Percentiles rank a stretch among this genome's conserved stretches.
Conservation (phyloP, 495 filamentous ascomycete genomes). For the Xylaria longipes region DNA sequence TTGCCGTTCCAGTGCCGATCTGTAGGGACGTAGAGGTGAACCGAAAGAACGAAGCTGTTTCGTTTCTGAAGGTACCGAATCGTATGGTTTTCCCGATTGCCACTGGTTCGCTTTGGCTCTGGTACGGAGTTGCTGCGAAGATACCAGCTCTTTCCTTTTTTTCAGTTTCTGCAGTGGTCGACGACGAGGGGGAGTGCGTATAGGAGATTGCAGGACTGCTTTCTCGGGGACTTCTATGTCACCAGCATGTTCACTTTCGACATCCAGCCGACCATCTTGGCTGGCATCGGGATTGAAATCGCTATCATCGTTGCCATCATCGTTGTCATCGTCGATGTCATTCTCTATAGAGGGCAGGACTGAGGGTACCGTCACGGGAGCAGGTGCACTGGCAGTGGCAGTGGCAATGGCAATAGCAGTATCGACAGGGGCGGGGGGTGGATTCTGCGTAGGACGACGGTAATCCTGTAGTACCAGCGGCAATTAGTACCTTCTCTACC, state of each 20-base stretch:
- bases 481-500: not conserved
- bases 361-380: not conserved
- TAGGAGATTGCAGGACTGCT: not conserved
- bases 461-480: conserved; percentile 27
- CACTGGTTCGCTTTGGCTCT: conserved; percentile 33
- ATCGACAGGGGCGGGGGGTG: not conserved
- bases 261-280: not conserved
- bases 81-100: conserved; percentile 31
- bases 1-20: conserved; percentile 33
- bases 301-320: not conserved
- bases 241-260: not conserved
- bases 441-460: conserved; percentile 11
- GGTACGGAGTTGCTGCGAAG: conserved; percentile 28
- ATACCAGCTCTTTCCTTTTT: conserved; percentile 13
- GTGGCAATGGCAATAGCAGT: not conserved
- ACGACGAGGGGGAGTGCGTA: not conserved
- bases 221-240: not conserved
- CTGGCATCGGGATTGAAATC: not conserved
- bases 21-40: conserved; percentile 41
- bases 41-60: conserved; percentile 26
- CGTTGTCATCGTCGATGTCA: not conserved
- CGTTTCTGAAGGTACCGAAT: not conserved
- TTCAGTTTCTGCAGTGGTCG: not conserved
- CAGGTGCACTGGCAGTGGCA: not conserved
- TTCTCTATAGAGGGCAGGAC: conserved; percentile 25